phyloP scores from a whole-genome alignment of 345 rosid genomes.

The Lepidium sativum region DNA sequence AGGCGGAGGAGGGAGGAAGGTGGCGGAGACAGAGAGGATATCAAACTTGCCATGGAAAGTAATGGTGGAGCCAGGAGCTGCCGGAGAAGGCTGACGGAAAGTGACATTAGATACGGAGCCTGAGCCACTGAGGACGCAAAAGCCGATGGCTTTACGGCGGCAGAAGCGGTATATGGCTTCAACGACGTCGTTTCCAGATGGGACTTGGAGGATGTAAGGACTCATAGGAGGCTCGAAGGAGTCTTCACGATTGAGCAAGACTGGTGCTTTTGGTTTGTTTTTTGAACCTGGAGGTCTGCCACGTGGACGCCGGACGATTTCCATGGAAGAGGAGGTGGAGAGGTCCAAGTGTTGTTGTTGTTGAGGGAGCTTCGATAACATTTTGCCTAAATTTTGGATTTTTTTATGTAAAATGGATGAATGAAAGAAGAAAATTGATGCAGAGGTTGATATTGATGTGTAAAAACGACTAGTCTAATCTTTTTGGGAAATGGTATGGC shows the following conservation, averaged over 20 bases:
- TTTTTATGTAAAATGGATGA: not conserved
- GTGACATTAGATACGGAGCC: constrained; percentile 79
- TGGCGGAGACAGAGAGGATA: constrained; percentile 76
- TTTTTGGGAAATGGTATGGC: constrained; percentile 1
- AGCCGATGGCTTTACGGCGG: constrained; percentile 47
- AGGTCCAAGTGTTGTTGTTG: constrained; percentile 36
- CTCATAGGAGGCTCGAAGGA: constrained; percentile 61
- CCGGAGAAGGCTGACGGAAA: constrained; percentile 70
- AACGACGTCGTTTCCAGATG: constrained; percentile 64
- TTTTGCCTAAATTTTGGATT: constrained; percentile 16
- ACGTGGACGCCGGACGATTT: constrained; percentile 63
- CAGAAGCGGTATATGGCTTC: constrained; percentile 59
- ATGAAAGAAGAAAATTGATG: not conserved
- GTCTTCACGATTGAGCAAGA: constrained; percentile 44
- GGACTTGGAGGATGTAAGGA: constrained; percentile 82
- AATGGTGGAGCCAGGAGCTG: constrained; percentile 60
- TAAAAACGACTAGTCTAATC: constrained; percentile 12
- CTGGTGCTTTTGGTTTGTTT: constrained; percentile 70
- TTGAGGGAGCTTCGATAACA: constrained; percentile 50
- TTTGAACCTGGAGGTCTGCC: constrained; percentile 93
- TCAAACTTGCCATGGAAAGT: constrained; percentile 93
- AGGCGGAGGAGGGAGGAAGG: constrained; percentile 45
- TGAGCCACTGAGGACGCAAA: constrained; percentile 72
- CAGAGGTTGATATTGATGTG: constrained; percentile 5
- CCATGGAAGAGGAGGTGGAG: constrained; percentile 45